Percentiles rank a stretch among this genome's conserved stretches.
Conservation (phyloP, 352 stramenopile genomes). For the Globisporangium polare region DNA sequence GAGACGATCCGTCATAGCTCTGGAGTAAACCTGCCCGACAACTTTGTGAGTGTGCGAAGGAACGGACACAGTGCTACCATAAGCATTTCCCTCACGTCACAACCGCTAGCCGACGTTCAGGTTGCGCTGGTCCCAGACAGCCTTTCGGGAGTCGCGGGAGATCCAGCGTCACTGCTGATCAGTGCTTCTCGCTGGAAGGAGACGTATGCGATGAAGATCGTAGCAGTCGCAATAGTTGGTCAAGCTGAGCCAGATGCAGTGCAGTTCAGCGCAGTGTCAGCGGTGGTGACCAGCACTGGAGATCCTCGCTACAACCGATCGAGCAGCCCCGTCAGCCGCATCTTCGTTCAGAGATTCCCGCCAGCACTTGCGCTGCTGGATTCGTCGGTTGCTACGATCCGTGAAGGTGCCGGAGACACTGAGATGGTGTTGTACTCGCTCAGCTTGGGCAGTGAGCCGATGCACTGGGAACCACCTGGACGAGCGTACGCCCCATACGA, state of each 20-base stretch:
- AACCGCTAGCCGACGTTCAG: constrained; percentile 35
- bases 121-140: constrained; percentile 26
- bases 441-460: constrained; percentile 42
- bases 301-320: constrained; percentile 41
- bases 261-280: constrained; percentile 23
- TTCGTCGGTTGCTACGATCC: constrained; percentile 22
- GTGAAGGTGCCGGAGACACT: constrained; percentile 37
- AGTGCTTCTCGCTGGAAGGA: constrained; percentile 26
- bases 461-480: constrained; percentile 53
- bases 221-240: constrained; percentile 8
- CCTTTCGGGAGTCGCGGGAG: constrained; percentile 23
- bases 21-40: constrained; percentile 15
- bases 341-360: constrained; percentile 47
- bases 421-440: constrained; percentile 31
- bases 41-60: constrained; percentile 36
- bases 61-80: constrained; percentile 43
- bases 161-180: constrained; percentile 30
- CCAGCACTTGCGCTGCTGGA: constrained; percentile 33
- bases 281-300: constrained; percentile 23
- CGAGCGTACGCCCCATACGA: constrained; percentile 33
- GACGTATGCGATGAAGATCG: constrained; percentile 21
- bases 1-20: constrained; percentile 36
- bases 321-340: constrained; percentile 10
- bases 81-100: constrained; percentile 28
- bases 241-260: constrained; percentile 14